Evolutionary conservation across 129 eudicot genomes (phyloP), one percentile per base, ranked within the genome.

Genomic region (Centella asiatica): DNA sequence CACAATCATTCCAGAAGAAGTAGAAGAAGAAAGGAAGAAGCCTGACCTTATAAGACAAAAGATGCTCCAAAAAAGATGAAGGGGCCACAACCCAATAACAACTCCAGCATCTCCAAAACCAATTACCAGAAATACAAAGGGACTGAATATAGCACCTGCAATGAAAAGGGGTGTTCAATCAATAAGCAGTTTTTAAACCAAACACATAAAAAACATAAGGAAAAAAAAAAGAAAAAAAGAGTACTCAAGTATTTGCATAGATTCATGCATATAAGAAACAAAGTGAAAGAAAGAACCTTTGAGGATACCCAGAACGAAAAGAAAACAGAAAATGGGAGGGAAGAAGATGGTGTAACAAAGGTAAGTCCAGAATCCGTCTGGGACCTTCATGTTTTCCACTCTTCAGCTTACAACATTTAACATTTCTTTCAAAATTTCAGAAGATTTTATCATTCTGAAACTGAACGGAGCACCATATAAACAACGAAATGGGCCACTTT

Each of bases 51-150:
- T 19, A 17, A 71, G 53, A 36, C 75, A 71, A 24, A 52, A 62
- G 44, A 62, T 61, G 22, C 75, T 71, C 75, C 75, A 71, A 63
- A 50, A 37, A 15, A 62, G 19, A 71, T 71, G 75, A 53, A 71
- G 55, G 40, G 75, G 75, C 69, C 44, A 40, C 37, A 71, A 32
- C 19, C 75, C 75, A 52, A 62, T 15, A 29, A 71, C 56, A 12
- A 71, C 57, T 4, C 62, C 62, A 42, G 46, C 2, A 51, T 71
- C 75, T 19, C 75, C 75, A 53, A 71, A 37, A 34, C 57, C 69
- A 40, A 71, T 62, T 2, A 71, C 65, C 13, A 62, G 69, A 42
- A 61, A 51, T n/a, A 71, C 69, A 19, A 62, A 36, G 39, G 75
- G 75, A 51, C 63, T 52, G 28, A 71, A 60, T 62, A 71, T 37